phyloP scores from a whole-genome alignment of 371 early-diverging fungal species.

The Choanephora cucurbitarum region DNA sequence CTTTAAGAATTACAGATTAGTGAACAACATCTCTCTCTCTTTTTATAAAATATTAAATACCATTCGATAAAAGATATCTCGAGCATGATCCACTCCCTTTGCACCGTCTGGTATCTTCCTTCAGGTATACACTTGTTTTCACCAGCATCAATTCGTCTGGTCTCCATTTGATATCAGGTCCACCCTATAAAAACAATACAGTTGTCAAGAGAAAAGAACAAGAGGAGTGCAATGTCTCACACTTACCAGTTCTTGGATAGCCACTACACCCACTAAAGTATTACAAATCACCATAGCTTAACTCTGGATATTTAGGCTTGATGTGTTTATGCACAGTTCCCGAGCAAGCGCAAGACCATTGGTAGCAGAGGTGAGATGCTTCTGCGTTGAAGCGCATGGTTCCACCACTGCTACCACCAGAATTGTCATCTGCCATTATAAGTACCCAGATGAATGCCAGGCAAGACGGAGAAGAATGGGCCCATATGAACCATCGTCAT shows the following conservation, averaged over 20 bases:
- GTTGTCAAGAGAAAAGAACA: background rate
- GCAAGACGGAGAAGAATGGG: conserved; percentile 64
- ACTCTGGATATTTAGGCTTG: conserved; percentile 70
- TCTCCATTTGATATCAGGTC: conserved; percentile 77
- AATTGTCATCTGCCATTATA: conserved; percentile 61
- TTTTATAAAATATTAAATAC: no score
- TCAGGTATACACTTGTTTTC: conserved; percentile 67
- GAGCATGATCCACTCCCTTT: conserved; percentile 62
- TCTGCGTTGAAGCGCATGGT: conserved; percentile 75
- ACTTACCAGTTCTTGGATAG: conserved; percentile 25
- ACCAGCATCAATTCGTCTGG: conserved; percentile 67
- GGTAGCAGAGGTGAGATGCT: conserved; percentile 71
- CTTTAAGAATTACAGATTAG: no score
- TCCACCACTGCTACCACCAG: conserved; percentile 82
- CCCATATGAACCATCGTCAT: conserved; percentile 31
- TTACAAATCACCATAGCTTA: conserved; percentile 83
- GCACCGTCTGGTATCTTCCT: conserved; percentile 86
- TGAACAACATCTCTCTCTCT: no score
- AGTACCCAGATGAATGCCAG: conserved; percentile 87
- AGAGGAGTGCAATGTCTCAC: background rate
- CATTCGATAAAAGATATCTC: conserved; percentile 77
- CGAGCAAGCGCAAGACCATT: conserved; percentile 78
- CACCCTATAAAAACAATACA: conserved; percentile 52
- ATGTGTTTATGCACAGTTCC: conserved; percentile 62
- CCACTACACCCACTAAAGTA: conserved; percentile 59